phyloP scores from a whole-genome alignment of 148 eudicot species.

The Beta vulgaris region DNA sequence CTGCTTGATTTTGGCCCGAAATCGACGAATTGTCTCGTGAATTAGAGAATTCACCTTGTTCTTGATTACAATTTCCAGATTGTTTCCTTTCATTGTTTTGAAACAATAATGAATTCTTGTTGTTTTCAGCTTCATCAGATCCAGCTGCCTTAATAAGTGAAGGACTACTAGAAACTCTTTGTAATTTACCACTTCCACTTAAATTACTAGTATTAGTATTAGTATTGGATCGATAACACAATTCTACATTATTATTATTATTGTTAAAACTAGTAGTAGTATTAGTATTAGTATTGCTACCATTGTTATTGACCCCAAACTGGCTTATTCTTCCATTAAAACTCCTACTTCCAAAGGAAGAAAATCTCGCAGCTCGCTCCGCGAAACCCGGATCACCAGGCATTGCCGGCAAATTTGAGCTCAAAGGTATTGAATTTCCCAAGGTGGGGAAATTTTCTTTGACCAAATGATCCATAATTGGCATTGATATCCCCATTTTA shows the following conservation, averaged over 20 bases:
- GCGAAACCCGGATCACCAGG: constrained; percentile 79
- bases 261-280: too few relatives aligned
- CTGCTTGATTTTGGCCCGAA: constrained; percentile 50
- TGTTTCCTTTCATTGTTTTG: constrained; percentile 4
- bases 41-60: constrained; percentile 29
- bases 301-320: constrained; percentile 23
- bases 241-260: constrained; percentile 25
- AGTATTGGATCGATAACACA: constrained; percentile 27
- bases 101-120: constrained; percentile 24
- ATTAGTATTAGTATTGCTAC: not conserved
- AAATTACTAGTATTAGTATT: constrained; percentile 24
- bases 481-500: constrained; percentile 36
- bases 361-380: constrained; percentile 78
- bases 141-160: constrained; percentile 44
- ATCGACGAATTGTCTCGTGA: constrained; percentile 55
- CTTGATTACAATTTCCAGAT: constrained; percentile 13
- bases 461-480: constrained; percentile 37
- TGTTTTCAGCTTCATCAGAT: constrained; percentile 31
- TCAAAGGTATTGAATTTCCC: constrained; percentile 39
- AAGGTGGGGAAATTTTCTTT: constrained; percentile 35
- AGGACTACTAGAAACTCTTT: constrained; percentile 61
- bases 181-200: constrained; percentile 36
- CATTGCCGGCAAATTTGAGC: constrained; percentile 46
- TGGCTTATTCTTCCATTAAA: constrained; percentile 61
- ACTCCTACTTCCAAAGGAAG: constrained; percentile 79